These are phyloP conservation scores for Leishmania guyanensis DNA, from an alignment of 208 protist species.

Conservation along the genomic window DNA sequence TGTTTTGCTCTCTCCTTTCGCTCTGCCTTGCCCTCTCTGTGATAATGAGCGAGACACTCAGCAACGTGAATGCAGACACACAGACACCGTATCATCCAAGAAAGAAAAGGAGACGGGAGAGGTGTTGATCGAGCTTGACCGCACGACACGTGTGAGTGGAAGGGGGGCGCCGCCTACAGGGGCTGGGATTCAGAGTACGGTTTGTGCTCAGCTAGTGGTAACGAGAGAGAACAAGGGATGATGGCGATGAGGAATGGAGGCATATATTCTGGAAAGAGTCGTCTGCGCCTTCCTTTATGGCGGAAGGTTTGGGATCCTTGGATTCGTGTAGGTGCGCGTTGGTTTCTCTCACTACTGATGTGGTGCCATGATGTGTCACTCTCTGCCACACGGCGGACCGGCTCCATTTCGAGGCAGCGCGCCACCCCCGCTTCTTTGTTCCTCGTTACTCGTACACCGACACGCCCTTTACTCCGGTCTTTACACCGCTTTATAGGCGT, in stretches of 20 bases:
- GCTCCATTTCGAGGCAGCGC: not conserved
- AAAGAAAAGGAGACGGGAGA: slow-evolving; percentile 7
- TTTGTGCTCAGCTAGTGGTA: not conserved
- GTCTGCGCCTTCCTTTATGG: not conserved
- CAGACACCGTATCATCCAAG: not conserved
- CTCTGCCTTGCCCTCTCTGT: not conserved
- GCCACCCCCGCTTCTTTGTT: not conserved
- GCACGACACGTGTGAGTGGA: not conserved
- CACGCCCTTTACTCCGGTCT: not conserved
- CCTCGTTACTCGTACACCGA: not conserved
- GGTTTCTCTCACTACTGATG: not conserved
- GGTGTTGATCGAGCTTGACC: not conserved
- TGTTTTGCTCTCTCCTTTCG: not conserved
- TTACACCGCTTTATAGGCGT: not conserved
- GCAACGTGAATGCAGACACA: no score
- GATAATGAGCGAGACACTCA: not conserved
- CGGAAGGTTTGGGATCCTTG: not conserved
- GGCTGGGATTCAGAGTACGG: not conserved
- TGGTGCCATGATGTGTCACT: not conserved
- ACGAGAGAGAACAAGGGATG: not conserved
- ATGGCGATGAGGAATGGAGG: not conserved
- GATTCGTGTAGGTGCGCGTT: not conserved
- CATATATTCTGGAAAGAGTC: not conserved
- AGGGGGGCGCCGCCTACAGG: not conserved
- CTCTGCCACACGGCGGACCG: not conserved